Evolutionary conservation across 345 rosid genomes (phyloP).

Genomic region (Sisymbrium altissimum): DNA sequence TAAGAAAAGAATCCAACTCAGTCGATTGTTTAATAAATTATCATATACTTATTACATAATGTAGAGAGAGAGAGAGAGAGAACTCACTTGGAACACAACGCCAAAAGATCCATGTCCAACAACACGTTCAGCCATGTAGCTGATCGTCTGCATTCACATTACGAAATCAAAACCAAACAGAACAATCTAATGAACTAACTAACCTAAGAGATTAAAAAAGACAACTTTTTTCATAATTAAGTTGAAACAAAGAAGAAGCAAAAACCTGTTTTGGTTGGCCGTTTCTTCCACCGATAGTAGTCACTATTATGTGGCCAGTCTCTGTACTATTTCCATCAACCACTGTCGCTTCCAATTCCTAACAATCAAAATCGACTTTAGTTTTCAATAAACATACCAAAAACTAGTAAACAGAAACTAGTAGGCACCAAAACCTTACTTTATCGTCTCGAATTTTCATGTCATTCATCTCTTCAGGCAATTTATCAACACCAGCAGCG

Average conservation of each 20-base stretch:
- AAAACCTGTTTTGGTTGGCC: conserved; percentile 95
- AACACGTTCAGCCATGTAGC: conserved; percentile 99
- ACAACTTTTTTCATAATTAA: not conserved
- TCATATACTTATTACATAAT: not conserved
- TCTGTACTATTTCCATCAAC: conserved; percentile 90
- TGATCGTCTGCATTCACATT: conserved; percentile 63
- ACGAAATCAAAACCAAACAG: not conserved
- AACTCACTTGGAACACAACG: conserved; percentile 87
- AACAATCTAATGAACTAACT: not conserved
- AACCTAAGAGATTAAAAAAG: not conserved
- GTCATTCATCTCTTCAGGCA: conserved; percentile 83
- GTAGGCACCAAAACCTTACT: not conserved
- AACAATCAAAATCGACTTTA: conserved; percentile 19
- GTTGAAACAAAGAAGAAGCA: not conserved
- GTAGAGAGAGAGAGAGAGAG: not conserved
- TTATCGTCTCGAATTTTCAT: conserved; percentile 77
- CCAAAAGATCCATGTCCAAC: conserved; percentile 99
- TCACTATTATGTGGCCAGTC: conserved; percentile 92
- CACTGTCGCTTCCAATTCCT: conserved; percentile 94
- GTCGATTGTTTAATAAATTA: not conserved
- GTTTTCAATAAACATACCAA: not conserved
- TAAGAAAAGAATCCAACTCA: not conserved
- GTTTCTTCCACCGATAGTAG: conserved; percentile 95
- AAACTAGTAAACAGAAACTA: not conserved
- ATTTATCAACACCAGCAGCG: conserved; percentile 53